These are phyloP conservation scores for Schizophyllum amplum DNA, from an alignment of 1,284 basidiomycete genomes.

Conservation along the genomic window DNA sequence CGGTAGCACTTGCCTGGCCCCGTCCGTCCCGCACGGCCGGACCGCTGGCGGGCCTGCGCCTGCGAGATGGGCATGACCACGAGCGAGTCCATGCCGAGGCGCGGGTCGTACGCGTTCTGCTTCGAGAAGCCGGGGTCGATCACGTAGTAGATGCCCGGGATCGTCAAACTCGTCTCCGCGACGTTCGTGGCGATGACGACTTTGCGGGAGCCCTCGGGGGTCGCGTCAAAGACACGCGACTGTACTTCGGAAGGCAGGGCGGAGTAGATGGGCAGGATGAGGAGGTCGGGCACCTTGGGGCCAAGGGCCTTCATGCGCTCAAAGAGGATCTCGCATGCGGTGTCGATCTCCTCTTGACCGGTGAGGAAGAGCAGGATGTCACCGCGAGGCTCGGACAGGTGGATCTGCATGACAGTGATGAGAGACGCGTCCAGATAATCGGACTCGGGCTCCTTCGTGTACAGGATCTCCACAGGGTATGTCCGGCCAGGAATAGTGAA, in stretches of 20 bases:
- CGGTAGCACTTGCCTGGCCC: conserved; percentile 99
- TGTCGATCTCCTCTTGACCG: conserved; percentile 98
- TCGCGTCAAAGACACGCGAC: conserved; percentile 94
- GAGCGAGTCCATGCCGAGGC: conserved; percentile 96
- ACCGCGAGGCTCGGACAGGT: conserved; percentile 94
- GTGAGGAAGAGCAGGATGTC: conserved; percentile 97
- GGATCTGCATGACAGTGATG: conserved; percentile 99
- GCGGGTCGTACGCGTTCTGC: conserved; percentile 97
- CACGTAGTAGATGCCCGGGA: conserved; percentile 98
- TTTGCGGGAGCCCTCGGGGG: conserved; percentile 93
- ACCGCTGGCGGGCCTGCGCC: conserved; percentile 92
- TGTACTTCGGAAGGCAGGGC: conserved; percentile 97
- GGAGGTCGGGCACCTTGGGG: conserved; percentile 92
- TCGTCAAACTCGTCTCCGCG: conserved; percentile 97
- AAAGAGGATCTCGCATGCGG: conserved; percentile 92
- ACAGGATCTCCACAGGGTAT: conserved; percentile 96
- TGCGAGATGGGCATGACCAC: conserved; percentile 99
- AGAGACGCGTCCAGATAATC: conserved; percentile 98
- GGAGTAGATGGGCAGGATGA: conserved; percentile 97
- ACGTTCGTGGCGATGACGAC: conserved; percentile 99
- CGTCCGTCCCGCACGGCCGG: conserved; percentile 94
- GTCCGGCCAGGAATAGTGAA: conserved; percentile 99
- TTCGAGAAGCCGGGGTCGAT: conserved; percentile 98
- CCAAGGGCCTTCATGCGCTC: conserved; percentile 98
- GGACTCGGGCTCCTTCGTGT: conserved; percentile 98